Base-by-base conservation (phyloP, 2,329 filamentous ascomycete genomes). In the Xylaria multiplex region DNA sequence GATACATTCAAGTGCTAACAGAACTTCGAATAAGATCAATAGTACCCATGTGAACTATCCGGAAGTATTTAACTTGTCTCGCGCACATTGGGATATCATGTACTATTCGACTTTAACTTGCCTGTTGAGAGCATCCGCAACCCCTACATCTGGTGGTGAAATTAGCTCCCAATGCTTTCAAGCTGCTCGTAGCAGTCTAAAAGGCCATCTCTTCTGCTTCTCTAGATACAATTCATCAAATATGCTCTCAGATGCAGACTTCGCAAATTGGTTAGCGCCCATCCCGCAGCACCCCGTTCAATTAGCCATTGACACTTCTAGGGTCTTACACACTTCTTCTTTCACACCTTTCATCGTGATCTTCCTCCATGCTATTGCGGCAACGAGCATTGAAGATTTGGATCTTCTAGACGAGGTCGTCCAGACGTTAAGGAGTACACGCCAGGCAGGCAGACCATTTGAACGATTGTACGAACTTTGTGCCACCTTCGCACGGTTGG, bases 31-130 rank as follows among this genome's bases (percentile, higher is more conserved):
- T 11, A 16, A 55, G 53, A 55, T 55, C 8, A 22, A 55, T n/a
- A 13, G 53, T 2, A 55, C 53, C 6, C n/a, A 42, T 42, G 53
- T 13, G 16, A 27, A 43, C 9, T 55, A 55, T 30, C 53, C 53
- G 19, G 8, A 55, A 43, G 22, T 55, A 55, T 55, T 55, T 13
- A 55, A 19, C 53, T n/a, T 55, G 24, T 55, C 53, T 43, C 35
- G 40, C 13, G 37, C 27, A 4, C 53, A 55, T 43, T 55, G 53
- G 53, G 35, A 55, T 55, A 55, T 55, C 35, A 55, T 55, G 53
- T 43, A 55, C 22, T 55, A 55, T 30, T 55, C 53, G 40, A 55
- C 53, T 27, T 43, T 55, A 19, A 55, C 53, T 43, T 55, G 53
- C 37, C 53, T 55, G 2, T 42, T 55, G 22, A 55, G 53, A 30